These are phyloP conservation scores for Zea luxurians DNA, from an alignment of 176 grass and related monocot genomes.

Conservation along the genomic window DNA sequence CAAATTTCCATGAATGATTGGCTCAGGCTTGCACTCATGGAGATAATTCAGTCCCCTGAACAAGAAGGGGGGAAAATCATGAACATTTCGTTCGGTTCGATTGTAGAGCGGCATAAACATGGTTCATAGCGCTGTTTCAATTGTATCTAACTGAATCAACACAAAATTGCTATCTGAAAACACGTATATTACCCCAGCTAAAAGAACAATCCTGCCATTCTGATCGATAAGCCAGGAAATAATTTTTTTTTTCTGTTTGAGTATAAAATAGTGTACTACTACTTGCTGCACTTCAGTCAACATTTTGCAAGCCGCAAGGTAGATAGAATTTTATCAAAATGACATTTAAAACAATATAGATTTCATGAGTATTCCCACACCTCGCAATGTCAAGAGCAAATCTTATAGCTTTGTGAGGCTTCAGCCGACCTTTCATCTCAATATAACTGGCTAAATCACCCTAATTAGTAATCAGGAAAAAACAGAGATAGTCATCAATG, in stretches of 20 bases:
- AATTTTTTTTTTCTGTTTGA: conserved; percentile 8
- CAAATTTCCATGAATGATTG: conserved; percentile 85
- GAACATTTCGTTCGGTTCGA: background rate
- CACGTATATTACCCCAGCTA: background rate
- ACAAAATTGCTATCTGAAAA: conserved; percentile 19
- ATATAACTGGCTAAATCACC: conserved; percentile 88
- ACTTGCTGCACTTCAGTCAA: conserved; percentile 9
- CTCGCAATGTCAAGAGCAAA: conserved; percentile 93
- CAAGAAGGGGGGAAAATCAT: conserved; percentile 26
- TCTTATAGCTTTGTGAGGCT: conserved; percentile 70
- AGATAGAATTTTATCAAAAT: conserved; percentile 18
- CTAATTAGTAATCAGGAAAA: conserved; percentile 52
- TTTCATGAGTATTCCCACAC: conserved; percentile 40
- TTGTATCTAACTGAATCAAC: conserved; percentile 17
- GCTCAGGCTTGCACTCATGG: conserved; percentile 90
- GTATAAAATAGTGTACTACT: background rate
- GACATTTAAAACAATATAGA: conserved; percentile 15
- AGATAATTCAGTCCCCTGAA: conserved; percentile 96
- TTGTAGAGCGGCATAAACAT: conserved; percentile 3
- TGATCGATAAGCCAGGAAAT: background rate
- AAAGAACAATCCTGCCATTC: conserved; percentile 14
- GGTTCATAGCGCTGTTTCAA: conserved; percentile 17
- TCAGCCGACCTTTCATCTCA: conserved; percentile 65
- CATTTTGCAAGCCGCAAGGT: conserved; percentile 15
- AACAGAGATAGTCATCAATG: conserved; percentile 1